These are phyloP conservation scores for Santalum album DNA, from an alignment of 164 flowering plant genomes.

Conservation along the genomic window DNA sequence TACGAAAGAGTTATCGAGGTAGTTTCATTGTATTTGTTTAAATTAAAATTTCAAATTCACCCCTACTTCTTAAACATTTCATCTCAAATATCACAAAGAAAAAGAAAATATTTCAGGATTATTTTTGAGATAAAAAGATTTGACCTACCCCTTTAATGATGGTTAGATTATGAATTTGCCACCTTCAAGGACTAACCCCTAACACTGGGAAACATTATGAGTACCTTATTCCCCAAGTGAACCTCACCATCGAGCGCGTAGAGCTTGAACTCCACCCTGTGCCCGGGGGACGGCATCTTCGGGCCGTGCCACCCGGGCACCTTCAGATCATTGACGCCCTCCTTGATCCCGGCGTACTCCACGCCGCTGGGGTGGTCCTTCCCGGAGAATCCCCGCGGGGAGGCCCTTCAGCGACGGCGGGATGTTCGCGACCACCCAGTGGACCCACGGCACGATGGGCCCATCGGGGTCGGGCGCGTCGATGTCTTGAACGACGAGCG, in stretches of 20 bases:
- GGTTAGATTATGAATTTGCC: not conserved
- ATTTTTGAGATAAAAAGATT: no score
- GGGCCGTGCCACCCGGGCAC: constrained; percentile 76
- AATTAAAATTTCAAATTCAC: no score
- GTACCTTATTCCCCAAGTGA: constrained; percentile 66
- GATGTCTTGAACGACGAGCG: constrained; percentile 63
- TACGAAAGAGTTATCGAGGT: no score
- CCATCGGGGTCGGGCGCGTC: constrained; percentile 60
- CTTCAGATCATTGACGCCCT: constrained; percentile 67
- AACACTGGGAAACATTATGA: not conserved
- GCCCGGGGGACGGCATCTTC: constrained; percentile 45
- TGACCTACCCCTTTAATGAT: no score
- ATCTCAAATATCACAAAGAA: no score
- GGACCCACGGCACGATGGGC: constrained; percentile 62
- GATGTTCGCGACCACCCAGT: constrained; percentile 72
- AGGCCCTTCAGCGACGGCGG: constrained; percentile 60
- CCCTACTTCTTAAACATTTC: no score
- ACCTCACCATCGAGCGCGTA: constrained; percentile 59
- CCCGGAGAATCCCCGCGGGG: constrained; percentile 76
- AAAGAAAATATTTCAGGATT: no score
- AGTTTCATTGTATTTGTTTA: no score
- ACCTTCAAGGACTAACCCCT: no score
- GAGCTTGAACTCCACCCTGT: constrained; percentile 62
- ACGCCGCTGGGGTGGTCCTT: constrained; percentile 48
- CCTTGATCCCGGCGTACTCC: constrained; percentile 47